Evolutionary conservation across 1,139 yeast species (phyloP), one percentile per base, ranked within the genome.

Genomic region (Hansenula anomala): DNA sequence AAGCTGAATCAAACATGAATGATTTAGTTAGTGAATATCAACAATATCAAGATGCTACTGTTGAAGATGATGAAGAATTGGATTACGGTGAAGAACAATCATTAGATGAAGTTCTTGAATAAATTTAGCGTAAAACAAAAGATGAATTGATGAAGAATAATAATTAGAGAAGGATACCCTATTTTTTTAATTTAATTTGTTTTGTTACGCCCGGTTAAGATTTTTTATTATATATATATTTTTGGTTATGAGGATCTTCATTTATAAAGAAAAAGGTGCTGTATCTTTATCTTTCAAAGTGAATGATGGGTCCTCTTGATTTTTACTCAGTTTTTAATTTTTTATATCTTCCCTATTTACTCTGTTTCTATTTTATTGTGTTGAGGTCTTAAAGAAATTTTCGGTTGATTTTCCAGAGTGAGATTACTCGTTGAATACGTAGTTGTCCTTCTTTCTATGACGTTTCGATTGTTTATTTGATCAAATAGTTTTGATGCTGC

Each of bases 11-110:
- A 63, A 90, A 92, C 63, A 79, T 92, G 69, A 96, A 97, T 52
- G 96, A 97, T 46, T 78, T 92, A 61, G 98, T 92, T 69, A 85
- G 92, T 67, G 98, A 92, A 69, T 92, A 92, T 68, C 82, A 84
- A 60, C 98, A 92, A 69, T 95, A 90, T 46, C 97, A 96, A 53
- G 87, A 95, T 43, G 98, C 94, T 61, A 80, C 94, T 37, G 74
- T 76, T 69, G 86, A 83, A 43, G 90, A 80, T 55, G 96, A 86
- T 58, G 95, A 84, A 58, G 80, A 75, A 57, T 80, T 77, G 59
- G 80, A 77, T 54, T 76, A 61, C 38, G 56, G 44, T 38, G 56
- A 47, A 34, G 55, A 52, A 40, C 55, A 52, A 47, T 48, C 58
- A 25, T 45, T 53, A 33, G 55, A 53, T 23, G 58, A 53, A 42